Evolutionary conservation across 106 monocot genomes (phyloP).

Genomic region (Dendrobium chrysotoxum): DNA sequence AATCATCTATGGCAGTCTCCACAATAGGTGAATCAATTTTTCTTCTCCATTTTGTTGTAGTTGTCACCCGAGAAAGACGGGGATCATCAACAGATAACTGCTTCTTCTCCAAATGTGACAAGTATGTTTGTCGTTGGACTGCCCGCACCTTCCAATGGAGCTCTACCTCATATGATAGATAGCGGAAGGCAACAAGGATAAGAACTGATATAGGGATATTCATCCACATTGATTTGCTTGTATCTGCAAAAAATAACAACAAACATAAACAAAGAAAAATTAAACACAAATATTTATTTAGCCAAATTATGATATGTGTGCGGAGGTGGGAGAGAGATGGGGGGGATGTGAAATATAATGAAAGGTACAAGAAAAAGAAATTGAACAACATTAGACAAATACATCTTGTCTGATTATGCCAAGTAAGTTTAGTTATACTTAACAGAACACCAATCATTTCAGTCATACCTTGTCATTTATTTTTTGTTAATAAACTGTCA

Average conservation of each 20-base stretch:
- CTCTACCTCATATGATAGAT: conserved; percentile 76
- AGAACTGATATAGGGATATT: conserved; percentile 91
- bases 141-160: conserved; percentile 64
- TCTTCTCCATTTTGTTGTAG: conserved; percentile 52
- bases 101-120: conserved; percentile 60
- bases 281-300: not conserved
- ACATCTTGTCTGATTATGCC: not conserved
- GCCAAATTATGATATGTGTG: not conserved
- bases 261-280: not conserved
- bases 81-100: conserved; percentile 69
- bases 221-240: conserved; percentile 98
- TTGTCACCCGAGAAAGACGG: conserved; percentile 33
- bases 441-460: not conserved
- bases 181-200: conserved; percentile 63
- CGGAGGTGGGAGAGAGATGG: too few relatives aligned
- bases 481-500: not conserved
- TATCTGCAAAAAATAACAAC: conserved; percentile 44
- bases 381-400: not conserved
- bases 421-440: not conserved
- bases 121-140: conserved; percentile 35
- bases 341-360: not conserved
- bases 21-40: conserved; percentile 81
- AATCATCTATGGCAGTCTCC: conserved; percentile 69
- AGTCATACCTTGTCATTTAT: not conserved
- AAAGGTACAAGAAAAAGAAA: not conserved